These are phyloP conservation scores for Naematelia encephala DNA, from an alignment of 768 basidiomycete species.

Conservation along the genomic window DNA sequence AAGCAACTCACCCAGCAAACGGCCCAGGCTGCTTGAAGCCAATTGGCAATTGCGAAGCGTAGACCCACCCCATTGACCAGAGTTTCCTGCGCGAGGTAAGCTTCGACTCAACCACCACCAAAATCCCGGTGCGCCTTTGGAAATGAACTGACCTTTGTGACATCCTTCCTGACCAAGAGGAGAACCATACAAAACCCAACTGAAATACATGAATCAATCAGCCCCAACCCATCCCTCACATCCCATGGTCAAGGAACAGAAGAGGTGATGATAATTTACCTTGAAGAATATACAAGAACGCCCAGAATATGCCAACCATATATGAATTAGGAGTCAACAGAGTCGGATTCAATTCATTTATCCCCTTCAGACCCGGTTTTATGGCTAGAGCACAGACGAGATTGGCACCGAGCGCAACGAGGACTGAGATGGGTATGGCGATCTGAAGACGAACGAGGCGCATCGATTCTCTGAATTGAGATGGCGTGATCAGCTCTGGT, in stretches of 20 bases:
- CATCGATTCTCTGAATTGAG: slow-evolving; percentile 47
- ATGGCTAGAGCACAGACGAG: slow-evolving; percentile 67
- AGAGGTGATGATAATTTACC: slow-evolving; percentile 10
- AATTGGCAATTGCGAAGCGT: slow-evolving; percentile 71
- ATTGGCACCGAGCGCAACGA: slow-evolving; percentile 72
- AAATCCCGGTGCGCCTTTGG: not conserved
- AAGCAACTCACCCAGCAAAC: slow-evolving; percentile 64
- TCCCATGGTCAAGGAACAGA: not conserved
- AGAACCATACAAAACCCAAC: slow-evolving; percentile 81
- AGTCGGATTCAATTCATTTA: slow-evolving; percentile 45
- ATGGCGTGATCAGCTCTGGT: slow-evolving; percentile 45
- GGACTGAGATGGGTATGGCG: slow-evolving; percentile 68
- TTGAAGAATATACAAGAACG: slow-evolving; percentile 44
- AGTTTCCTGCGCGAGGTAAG: slow-evolving; percentile 58
- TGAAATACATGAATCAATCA: slow-evolving; percentile 64
- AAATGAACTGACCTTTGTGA: slow-evolving; percentile 65
- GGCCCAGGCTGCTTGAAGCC: slow-evolving; percentile 75
- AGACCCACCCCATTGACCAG: slow-evolving; percentile 76
- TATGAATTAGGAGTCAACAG: slow-evolving; percentile 63
- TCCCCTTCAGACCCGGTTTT: slow-evolving; percentile 60
- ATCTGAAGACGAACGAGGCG: slow-evolving; percentile 67
- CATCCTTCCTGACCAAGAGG: slow-evolving; percentile 65
- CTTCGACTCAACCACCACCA: too few relatives aligned
- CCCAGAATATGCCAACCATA: slow-evolving; percentile 51
- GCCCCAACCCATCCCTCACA: too few relatives aligned